Evolutionary conservation across 768 basidiomycete species (phyloP).

Genomic region (Tephrocybe sp.): DNA sequence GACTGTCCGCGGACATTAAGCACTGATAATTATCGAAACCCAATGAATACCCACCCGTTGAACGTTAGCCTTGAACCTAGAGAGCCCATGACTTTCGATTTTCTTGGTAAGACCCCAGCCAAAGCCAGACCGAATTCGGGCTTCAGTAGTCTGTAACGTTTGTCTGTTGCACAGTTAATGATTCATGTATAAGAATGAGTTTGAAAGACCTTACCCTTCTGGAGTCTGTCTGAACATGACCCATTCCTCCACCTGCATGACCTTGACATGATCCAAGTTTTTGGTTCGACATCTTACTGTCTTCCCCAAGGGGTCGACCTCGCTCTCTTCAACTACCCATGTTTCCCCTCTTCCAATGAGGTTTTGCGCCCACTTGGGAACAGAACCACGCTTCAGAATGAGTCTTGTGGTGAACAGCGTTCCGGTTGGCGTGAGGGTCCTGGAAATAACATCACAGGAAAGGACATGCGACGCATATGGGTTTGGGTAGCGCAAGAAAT

Average conservation of each 20-base stretch:
- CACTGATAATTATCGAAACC: too few relatives aligned
- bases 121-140: conserved; percentile 81
- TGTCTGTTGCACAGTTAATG: conserved; percentile 40
- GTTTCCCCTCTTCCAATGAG: conserved; percentile 84
- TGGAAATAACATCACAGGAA: conserved; percentile 93
- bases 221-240: conserved; percentile 65
- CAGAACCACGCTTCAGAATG: conserved; percentile 87
- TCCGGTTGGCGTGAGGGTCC: conserved; percentile 68
- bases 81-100: conserved; percentile 84
- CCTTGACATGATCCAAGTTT: conserved; percentile 92
- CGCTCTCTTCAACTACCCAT: conserved; percentile 94
- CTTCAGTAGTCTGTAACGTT: conserved; percentile 85
- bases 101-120: conserved; percentile 88
- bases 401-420: conserved; percentile 84
- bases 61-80: conserved; percentile 82
- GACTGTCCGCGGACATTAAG: conserved; percentile 43
- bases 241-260: conserved; percentile 89
- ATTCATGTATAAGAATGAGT: neutral
- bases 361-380: conserved; percentile 88
- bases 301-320: conserved; percentile 83
- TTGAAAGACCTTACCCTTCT: conserved; percentile 56
- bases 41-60: conserved; percentile 57
- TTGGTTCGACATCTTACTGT: conserved; percentile 76
- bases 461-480: conserved; percentile 92
- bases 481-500: conserved; percentile 94